phyloP scores from a whole-genome alignment of 331 rosid genomes.

The Quercus tomentella region DNA sequence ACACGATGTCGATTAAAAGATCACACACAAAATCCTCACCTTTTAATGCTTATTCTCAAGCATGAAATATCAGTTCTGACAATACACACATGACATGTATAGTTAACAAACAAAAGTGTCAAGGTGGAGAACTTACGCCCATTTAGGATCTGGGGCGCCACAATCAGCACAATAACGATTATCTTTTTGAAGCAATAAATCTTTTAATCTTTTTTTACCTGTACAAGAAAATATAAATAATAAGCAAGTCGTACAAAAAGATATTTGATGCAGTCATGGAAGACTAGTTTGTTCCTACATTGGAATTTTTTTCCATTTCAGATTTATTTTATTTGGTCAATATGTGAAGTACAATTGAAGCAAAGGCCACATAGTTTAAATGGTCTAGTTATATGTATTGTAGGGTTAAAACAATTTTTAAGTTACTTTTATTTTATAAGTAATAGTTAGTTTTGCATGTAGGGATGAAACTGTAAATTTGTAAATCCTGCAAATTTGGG shows the following conservation, averaged over 20 bases:
- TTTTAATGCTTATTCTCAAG: not conserved
- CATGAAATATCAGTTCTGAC: not conserved
- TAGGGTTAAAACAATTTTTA: too few relatives aligned
- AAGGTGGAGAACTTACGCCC: constrained; percentile 76
- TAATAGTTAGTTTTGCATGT: too few relatives aligned
- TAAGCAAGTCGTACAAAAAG: not conserved
- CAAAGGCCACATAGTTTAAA: too few relatives aligned
- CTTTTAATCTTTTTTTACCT: constrained; percentile 83
- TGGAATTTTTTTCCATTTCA: too few relatives aligned
- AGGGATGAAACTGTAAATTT: too few relatives aligned
- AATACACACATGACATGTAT: not conserved
- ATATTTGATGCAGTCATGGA: not conserved
- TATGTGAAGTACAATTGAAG: too few relatives aligned
- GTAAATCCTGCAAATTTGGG: too few relatives aligned
- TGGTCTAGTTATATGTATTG: too few relatives aligned
- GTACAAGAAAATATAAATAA: constrained; percentile 27
- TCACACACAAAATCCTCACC: not conserved
- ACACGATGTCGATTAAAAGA: not conserved
- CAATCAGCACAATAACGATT: constrained; percentile 92
- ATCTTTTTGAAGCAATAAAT: constrained; percentile 64
- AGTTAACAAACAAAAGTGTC: not conserved
- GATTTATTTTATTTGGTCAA: too few relatives aligned
- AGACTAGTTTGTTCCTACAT: not conserved
- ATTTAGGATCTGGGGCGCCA: constrained; percentile 88
- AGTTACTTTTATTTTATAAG: too few relatives aligned